These are phyloP conservation scores for Hypomyces rosellus DNA, from an alignment of 2,329 filamentous ascomycete species.

Conservation along the genomic window DNA sequence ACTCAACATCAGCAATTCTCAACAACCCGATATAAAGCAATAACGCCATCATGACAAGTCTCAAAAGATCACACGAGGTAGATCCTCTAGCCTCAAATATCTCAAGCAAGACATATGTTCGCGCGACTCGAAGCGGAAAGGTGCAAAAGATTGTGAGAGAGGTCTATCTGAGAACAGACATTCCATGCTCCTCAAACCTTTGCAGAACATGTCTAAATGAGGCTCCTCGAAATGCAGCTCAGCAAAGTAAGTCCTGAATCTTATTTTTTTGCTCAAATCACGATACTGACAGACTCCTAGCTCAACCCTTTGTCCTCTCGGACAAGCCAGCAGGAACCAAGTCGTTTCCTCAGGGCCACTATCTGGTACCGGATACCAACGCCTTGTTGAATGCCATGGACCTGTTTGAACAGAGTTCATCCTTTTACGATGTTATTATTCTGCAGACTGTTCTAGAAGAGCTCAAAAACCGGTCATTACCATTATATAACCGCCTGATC, in stretches of 20 bases:
- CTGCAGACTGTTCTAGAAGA: constrained; percentile 96
- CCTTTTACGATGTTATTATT: constrained; percentile 95
- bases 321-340: constrained; percentile 81
- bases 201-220: constrained; percentile 69
- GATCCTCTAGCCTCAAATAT: constrained; percentile 63
- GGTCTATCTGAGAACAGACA: constrained; percentile 91
- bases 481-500: constrained; percentile 89
- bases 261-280: neutral
- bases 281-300: constrained; percentile 36
- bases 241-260: constrained; percentile 52
- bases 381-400: constrained; percentile 95
- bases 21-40: neutral
- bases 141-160: constrained; percentile 98
- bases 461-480: constrained; percentile 85
- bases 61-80: constrained; percentile 51
- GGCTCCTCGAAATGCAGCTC: constrained; percentile 73
- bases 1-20: constrained; percentile 10
- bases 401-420: constrained; percentile 83
- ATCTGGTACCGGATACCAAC: constrained; percentile 93
- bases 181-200: constrained; percentile 90
- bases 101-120: constrained; percentile 91
- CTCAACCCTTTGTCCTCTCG: constrained; percentile 78
- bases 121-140: constrained; percentile 91
- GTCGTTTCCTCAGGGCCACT: constrained; percentile 79
- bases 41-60: constrained; percentile 50